Evolutionary conservation across 2,329 filamentous ascomycete genomes (phyloP).

Genomic region (Hymenoscyphus repandus): DNA sequence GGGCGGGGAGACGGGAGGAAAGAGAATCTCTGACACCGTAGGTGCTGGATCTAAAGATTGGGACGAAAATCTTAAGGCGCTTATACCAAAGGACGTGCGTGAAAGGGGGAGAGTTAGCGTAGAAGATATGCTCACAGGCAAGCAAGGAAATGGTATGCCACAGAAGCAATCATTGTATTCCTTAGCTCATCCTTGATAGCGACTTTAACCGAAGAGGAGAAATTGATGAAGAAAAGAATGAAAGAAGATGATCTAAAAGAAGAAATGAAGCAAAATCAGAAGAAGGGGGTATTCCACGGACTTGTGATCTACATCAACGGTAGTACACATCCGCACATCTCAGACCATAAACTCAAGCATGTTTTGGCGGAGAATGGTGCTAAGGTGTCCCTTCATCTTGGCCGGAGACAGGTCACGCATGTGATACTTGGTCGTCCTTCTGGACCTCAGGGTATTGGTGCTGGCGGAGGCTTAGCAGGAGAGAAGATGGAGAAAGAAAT

Average conservation of each 20-base stretch:
- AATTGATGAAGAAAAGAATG: slow-evolving; percentile 33
- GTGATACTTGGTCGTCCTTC: slow-evolving; percentile 64
- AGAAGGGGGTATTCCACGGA: slow-evolving; percentile 55
- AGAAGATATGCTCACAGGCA: slow-evolving; percentile 47
- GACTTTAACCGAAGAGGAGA: slow-evolving; percentile 15
- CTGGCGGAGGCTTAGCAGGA: slow-evolving; percentile 70
- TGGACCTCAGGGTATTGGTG: slow-evolving; percentile 40
- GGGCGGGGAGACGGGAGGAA: slow-evolving; percentile 50
- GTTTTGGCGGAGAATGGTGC: slow-evolving; percentile 72
- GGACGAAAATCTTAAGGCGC: slow-evolving; percentile 39
- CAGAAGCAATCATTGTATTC: not conserved
- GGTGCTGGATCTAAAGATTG: slow-evolving; percentile 57
- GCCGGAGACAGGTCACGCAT: slow-evolving; percentile 73
- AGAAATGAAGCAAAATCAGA: slow-evolving; percentile 25
- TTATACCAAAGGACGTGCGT: slow-evolving; percentile 39
- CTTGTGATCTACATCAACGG: slow-evolving; percentile 83
- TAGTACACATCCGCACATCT: slow-evolving; percentile 73
- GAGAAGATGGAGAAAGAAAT: slow-evolving; percentile 82
- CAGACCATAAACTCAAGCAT: slow-evolving; percentile 80
- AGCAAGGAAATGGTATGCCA: slow-evolving; percentile 30
- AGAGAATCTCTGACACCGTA: slow-evolving; percentile 58
- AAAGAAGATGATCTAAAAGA: slow-evolving; percentile 48
- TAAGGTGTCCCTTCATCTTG: slow-evolving; percentile 63
- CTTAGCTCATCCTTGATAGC: slow-evolving; percentile 1
- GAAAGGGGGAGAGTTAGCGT: slow-evolving; percentile 37